Evolutionary conservation across 495 filamentous ascomycete species (phyloP).

Genomic region (Darksidea phi): DNA sequence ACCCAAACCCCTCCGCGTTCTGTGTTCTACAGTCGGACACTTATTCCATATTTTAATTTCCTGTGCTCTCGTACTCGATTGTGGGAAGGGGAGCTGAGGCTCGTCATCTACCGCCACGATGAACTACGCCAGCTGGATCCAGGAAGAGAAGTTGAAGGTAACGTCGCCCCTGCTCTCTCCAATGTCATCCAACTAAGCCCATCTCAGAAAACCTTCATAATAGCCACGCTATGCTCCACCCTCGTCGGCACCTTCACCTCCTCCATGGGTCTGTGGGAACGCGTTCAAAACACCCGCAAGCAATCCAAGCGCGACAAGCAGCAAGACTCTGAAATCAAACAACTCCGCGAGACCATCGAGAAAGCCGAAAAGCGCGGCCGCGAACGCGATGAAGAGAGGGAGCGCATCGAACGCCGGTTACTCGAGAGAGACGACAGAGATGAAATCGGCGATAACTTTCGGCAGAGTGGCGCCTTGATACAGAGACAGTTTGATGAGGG

Average conservation of each 20-base stretch:
- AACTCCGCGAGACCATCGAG: slow-evolving; percentile 50
- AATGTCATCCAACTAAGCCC: background rate
- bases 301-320: slow-evolving; percentile 36
- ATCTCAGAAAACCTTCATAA: slow-evolving; percentile 41
- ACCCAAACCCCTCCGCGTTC: too few species aligned
- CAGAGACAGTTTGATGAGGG: slow-evolving; percentile 37
- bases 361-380: slow-evolving; percentile 20
- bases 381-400: slow-evolving; percentile 10
- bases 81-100: too few species aligned
- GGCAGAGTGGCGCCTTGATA: slow-evolving; percentile 34
- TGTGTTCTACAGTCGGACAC: background rate
- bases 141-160: background rate
- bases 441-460: slow-evolving; percentile 23
- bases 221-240: slow-evolving; percentile 41
- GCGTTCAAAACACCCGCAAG: slow-evolving; percentile 26
- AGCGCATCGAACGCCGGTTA: slow-evolving; percentile 2
- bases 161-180: background rate
- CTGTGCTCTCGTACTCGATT: background rate
- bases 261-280: slow-evolving; percentile 38
- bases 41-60: background rate
- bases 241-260: slow-evolving; percentile 41
- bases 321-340: slow-evolving; percentile 40
- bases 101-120: slow-evolving; percentile 3
- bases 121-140: background rate
- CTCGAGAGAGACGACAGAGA: slow-evolving; percentile 8